phyloP scores from a whole-genome alignment of 2,329 filamentous ascomycete species.

The Pochonia chlamydosporia region DNA sequence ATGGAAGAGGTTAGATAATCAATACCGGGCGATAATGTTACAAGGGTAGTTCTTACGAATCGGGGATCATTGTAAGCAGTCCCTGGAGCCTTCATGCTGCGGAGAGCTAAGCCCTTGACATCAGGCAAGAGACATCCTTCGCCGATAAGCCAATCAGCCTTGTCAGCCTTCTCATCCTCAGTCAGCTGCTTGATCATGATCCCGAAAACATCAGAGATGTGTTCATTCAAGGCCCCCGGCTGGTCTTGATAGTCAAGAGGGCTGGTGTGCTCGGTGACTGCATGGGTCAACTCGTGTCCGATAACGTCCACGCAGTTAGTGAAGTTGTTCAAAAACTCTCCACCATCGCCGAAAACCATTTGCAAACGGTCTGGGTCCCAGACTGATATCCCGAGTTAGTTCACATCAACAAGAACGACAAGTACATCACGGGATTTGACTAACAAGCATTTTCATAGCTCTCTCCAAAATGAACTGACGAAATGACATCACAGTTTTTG shows the following conservation, averaged over 20 bases:
- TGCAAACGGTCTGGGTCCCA: slow-evolving; percentile 44
- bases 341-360: slow-evolving; percentile 53
- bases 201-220: slow-evolving; percentile 50
- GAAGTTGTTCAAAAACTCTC: slow-evolving; percentile 45
- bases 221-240: slow-evolving; percentile 51
- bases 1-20: neutral
- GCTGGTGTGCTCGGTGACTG: slow-evolving; percentile 44
- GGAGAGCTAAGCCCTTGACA: slow-evolving; percentile 44
- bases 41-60: slow-evolving; percentile 30
- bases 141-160: slow-evolving; percentile 50
- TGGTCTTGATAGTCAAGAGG: slow-evolving; percentile 46
- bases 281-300: slow-evolving; percentile 52
- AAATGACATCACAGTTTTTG: slow-evolving; percentile 41
- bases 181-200: slow-evolving; percentile 51
- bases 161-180: slow-evolving; percentile 35
- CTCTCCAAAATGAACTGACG: slow-evolving; percentile 46
- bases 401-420: neutral
- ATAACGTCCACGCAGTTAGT: slow-evolving; percentile 49
- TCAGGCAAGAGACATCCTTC: slow-evolving; percentile 45
- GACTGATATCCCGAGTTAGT: slow-evolving; percentile 22
- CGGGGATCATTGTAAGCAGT: slow-evolving; percentile 47
- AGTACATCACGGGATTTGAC: slow-evolving; percentile 11
- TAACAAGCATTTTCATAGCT: slow-evolving; percentile 46
- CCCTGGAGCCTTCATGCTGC: slow-evolving; percentile 49
- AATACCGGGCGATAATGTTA: neutral